A percentile compares a stretch with the other conserved stretches of the same genome.
These are phyloP conservation scores for Nannochloropsis gaditana DNA, from an alignment of 108 stramenopile species.

Conservation along the genomic window DNA sequence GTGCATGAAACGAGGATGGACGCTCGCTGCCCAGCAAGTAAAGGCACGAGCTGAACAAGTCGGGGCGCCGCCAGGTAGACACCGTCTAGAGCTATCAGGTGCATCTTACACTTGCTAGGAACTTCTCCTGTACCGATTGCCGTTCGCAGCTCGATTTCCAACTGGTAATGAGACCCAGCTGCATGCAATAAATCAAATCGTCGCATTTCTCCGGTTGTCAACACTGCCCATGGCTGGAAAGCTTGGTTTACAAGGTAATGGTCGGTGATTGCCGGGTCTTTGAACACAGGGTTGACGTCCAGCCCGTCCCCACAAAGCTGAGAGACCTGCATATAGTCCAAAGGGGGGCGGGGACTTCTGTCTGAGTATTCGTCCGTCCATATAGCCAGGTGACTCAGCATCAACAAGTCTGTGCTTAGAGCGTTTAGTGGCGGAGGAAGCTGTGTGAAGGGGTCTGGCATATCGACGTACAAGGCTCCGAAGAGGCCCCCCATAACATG, in stretches of 20 bases:
- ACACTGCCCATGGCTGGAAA: constrained; percentile 15
- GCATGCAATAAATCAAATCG: constrained; percentile 18
- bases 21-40: not conserved
- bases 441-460: not conserved
- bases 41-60: not conserved
- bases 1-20: constrained; percentile 11
- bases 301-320: not conserved
- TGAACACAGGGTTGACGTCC: not conserved
- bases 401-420: not conserved
- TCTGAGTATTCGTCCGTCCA: not conserved
- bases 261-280: constrained; percentile 1
- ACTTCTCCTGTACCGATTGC: constrained; percentile 5
- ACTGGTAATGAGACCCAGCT: not conserved
- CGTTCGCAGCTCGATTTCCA: not conserved
- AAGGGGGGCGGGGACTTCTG: not conserved
- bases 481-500: constrained; percentile 1
- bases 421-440: not conserved
- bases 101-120: not conserved
- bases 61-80: not conserved
- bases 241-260: constrained; percentile 15
- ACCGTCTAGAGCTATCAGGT: constrained; percentile 15
- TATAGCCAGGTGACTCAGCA: constrained; percentile 20
- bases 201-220: not conserved
- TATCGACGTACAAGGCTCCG: not conserved
- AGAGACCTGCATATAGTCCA: not conserved